Evolutionary conservation across 192 early-diverging fungal species (phyloP), one percentile per base, ranked within the genome.

Genomic region (Entrophospora sp.): DNA sequence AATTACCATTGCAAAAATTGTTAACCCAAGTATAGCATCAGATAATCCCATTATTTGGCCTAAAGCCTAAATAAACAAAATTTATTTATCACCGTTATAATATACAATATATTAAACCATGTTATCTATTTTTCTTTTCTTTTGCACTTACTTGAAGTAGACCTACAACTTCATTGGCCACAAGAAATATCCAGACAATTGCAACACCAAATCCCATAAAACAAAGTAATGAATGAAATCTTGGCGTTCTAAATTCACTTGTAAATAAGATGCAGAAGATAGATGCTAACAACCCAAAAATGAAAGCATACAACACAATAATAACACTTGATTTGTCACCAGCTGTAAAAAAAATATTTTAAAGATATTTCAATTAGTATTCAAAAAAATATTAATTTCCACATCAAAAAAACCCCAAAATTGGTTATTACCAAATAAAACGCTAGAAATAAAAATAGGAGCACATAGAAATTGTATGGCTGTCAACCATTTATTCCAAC

Each of bases 141-240:
- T n/a, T n/a, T n/a, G n/a, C 28, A 42, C 27, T 30, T 69, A 79
- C 76, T 64, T 80, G 88, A 32, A 96, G 75, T 6, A 96, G 77
- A 14, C 87, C 85, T 2, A 98, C 92, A 32, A 96, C 85, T 65
- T 98, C 95, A 67, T 89, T 90, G 1, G 95, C 92, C 42, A 94
- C 79, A 14, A 93, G 67, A 75, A 85, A 91, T 10, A 96, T 87
- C 94, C 94, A 96, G 0, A 83, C 72, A 27, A 96, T 84, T 0
- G 86, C 85, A 16, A 89, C 75, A 34, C 80, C 67, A 68, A 96
- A 93, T 10, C 94, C 94, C 24, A 87, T 68, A 71, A 83, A 81
- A 35, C 82, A 75, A 42, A 84, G 57, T 28, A 75, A 72, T 56
- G 75, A 78, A 61, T 75, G 77, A 13, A 73, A 64, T 27, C 66